Conservation (phyloP, 257 asterid species). For the Lycium barbarum region DNA sequence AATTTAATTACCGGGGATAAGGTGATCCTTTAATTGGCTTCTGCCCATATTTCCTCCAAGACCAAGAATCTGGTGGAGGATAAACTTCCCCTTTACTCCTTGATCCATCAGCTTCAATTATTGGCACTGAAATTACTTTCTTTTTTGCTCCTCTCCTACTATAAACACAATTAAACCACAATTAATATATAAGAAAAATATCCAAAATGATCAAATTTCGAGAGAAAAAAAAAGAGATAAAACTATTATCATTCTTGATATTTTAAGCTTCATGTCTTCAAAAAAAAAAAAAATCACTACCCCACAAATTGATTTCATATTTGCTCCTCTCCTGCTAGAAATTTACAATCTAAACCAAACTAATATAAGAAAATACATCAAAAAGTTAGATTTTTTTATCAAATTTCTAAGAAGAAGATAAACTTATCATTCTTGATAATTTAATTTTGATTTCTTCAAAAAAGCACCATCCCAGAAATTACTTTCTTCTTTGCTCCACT, state of each 20-base stretch:
- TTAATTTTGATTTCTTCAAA: background rate
- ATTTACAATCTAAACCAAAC: too few relatives aligned
- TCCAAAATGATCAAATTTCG: background rate
- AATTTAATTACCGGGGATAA: conserved; percentile 66
- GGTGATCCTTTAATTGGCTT: conserved; percentile 90
- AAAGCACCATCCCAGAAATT: conserved; percentile 27
- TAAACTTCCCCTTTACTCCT: conserved; percentile 72
- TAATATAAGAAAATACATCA: too few relatives aligned
- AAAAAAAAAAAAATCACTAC: background rate
- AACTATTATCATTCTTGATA: too few relatives aligned
- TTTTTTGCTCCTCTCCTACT: conserved; percentile 60
- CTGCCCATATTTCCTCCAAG: conserved; percentile 92
- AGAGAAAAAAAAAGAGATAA: background rate
- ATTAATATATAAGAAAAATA: background rate
- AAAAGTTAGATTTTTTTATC: background rate
- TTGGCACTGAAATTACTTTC: conserved; percentile 65
- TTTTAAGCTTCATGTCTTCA: background rate
- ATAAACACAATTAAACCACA: background rate
- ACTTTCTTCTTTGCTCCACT: conserved; percentile 63
- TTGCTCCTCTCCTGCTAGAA: too few relatives aligned
- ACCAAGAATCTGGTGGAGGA: conserved; percentile 94
- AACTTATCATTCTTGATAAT: background rate
- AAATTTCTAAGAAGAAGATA: background rate
- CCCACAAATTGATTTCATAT: too few relatives aligned
- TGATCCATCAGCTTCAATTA: conserved; percentile 58